phyloP scores from a whole-genome alignment of 345 rosid species.

The Clausena lansium region DNA sequence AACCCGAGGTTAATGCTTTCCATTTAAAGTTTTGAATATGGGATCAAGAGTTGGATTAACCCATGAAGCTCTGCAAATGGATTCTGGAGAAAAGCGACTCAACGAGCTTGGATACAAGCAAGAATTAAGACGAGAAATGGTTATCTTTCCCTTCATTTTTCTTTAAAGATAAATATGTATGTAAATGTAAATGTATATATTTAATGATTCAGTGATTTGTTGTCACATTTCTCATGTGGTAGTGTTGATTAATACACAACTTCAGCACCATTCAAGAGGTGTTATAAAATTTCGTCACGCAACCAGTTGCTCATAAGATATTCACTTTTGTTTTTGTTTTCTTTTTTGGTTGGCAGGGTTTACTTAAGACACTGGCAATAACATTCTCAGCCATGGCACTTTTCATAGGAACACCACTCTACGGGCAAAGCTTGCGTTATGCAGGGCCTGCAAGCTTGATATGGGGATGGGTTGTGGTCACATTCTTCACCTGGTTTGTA shows the following conservation, averaged over 20 bases:
- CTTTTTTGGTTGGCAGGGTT: constrained; percentile 31
- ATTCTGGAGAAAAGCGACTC: constrained; percentile 63
- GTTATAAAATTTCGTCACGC: too few relatives aligned
- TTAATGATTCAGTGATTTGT: too few relatives aligned
- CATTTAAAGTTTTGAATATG: not conserved
- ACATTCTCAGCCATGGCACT: constrained; percentile 63
- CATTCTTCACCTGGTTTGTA: constrained; percentile 63
- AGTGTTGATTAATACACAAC: too few relatives aligned
- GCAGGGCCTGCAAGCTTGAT: constrained; percentile 61
- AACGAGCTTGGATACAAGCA: constrained; percentile 68
- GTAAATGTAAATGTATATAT: too few relatives aligned
- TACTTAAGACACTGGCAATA: constrained; percentile 58
- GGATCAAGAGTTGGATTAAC: not conserved
- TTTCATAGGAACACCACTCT: constrained; percentile 58
- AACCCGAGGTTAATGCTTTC: not conserved
- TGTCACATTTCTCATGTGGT: too few relatives aligned
- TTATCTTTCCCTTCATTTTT: not conserved
- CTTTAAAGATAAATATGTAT: too few relatives aligned
- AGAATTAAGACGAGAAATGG: constrained; percentile 63
- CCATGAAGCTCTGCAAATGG: constrained; percentile 24
- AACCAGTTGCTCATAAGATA: too few relatives aligned
- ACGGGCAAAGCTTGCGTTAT: constrained; percentile 55
- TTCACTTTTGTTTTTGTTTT: not conserved
- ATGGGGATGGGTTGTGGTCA: constrained; percentile 65
- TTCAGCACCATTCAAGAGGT: too few relatives aligned